phyloP scores from a whole-genome alignment of 306 rosid species.

The Prinsepia uniflora region DNA sequence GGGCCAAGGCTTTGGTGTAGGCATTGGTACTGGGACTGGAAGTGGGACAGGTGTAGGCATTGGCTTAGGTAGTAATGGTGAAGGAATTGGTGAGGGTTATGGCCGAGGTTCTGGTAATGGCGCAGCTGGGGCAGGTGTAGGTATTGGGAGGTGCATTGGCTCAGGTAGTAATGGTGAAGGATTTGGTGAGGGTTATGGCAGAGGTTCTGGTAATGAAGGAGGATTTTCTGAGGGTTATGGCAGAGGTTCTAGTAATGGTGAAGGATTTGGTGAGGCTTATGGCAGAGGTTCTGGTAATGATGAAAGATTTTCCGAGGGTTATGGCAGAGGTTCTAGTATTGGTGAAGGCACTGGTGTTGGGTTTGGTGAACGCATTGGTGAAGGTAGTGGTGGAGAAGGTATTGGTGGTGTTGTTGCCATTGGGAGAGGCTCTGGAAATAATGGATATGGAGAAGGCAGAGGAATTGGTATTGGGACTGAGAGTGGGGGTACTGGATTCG shows the following conservation, averaged over 20 bases:
- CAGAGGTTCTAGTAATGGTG: background rate
- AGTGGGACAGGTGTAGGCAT: background rate
- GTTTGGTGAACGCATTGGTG: background rate
- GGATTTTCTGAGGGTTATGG: background rate
- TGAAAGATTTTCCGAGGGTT: background rate
- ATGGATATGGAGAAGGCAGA: background rate
- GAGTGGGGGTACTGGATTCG: background rate
- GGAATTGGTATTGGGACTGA: background rate
- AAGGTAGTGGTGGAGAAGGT: slow-evolving; percentile 9
- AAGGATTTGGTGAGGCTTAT: background rate
- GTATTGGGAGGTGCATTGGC: background rate
- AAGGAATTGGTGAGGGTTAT: background rate
- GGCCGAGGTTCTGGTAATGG: background rate
- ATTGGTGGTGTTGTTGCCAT: background rate
- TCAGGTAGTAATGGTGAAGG: background rate
- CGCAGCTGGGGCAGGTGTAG: background rate
- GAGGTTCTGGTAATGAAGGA: background rate
- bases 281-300: background rate
- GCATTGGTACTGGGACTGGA: background rate
- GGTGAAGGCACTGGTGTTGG: background rate
- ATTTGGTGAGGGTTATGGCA: background rate
- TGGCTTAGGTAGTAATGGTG: background rate
- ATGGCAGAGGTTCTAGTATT: background rate
- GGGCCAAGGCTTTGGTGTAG: background rate
- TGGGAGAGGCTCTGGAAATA: background rate